phyloP scores from a whole-genome alignment of 768 basidiomycete species.

The Lactarius sp. region DNA sequence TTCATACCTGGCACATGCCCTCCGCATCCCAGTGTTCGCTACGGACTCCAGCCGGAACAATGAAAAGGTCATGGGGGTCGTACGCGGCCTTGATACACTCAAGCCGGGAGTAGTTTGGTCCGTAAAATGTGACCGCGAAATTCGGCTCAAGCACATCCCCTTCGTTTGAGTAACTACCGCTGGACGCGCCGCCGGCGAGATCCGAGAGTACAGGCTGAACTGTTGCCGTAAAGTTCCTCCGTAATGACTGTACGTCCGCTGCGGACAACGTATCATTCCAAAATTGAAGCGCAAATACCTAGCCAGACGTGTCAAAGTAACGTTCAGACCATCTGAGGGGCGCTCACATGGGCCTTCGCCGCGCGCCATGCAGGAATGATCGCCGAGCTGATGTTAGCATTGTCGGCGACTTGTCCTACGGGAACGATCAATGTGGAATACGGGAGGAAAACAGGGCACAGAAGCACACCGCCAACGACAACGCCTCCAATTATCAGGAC shows the following conservation, averaged over 20 bases:
- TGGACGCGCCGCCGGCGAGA: conserved; percentile 22
- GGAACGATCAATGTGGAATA: neutral
- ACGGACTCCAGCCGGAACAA: conserved; percentile 33
- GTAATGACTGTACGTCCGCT: no score
- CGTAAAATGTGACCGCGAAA: no score
- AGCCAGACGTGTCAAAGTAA: neutral
- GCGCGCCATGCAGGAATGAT: conserved; percentile 36
- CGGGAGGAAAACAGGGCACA: neutral
- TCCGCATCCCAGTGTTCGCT: conserved; percentile 33
- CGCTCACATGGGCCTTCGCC: conserved; percentile 37
- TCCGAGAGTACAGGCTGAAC: no score
- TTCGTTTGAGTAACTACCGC: conserved; percentile 36
- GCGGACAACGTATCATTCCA: neutral
- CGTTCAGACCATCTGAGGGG: neutral
- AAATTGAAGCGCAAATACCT: neutral
- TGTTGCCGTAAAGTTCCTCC: no score
- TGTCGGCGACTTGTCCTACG: conserved; percentile 34
- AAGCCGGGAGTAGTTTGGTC: no score
- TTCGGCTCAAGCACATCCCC: conserved; percentile 28
- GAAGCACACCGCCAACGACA: conserved; percentile 12
- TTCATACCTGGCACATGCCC: no score
- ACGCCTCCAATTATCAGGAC: conserved; percentile 5
- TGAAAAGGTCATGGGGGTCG: conserved; percentile 33
- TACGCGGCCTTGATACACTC: conserved; percentile 33
- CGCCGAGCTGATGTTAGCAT: conserved; percentile 34